These are phyloP conservation scores for Microcera coccophila DNA, from an alignment of 2,329 filamentous ascomycete genomes.

Conservation along the genomic window DNA sequence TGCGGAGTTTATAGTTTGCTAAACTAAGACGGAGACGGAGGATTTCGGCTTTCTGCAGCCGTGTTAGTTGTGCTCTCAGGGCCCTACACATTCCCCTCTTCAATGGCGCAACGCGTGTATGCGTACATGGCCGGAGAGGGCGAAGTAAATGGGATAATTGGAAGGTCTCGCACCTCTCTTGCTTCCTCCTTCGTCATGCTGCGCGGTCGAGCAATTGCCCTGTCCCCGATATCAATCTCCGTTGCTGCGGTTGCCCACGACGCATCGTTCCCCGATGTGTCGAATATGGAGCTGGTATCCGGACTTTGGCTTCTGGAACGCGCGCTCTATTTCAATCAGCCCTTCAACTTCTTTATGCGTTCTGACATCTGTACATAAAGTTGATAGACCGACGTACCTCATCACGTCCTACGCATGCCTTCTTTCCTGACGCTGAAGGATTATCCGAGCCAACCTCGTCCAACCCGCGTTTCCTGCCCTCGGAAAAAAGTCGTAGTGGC, in stretches of 20 bases:
- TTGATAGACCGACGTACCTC: conserved; percentile 32
- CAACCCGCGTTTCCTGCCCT: conserved; percentile 29
- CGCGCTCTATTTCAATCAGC: conserved; percentile 18
- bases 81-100: too few species aligned
- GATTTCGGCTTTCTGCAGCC: conserved; percentile 57
- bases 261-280: conserved; percentile 44
- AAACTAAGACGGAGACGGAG: conserved; percentile 66
- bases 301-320: conserved; percentile 35
- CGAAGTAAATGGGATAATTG: neutral
- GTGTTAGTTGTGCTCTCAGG: conserved; percentile 12
- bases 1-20: conserved; percentile 71
- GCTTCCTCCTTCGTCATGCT: conserved; percentile 50
- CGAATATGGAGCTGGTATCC: conserved; percentile 48
- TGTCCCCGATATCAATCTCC: conserved; percentile 39
- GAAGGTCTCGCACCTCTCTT: conserved; percentile 41
- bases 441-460: conserved; percentile 18
- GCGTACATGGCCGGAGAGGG: neutral
- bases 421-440: conserved; percentile 28
- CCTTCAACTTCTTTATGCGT: too few species aligned
- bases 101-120: too few species aligned
- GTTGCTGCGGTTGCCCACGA: conserved; percentile 48
- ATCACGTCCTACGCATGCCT: conserved; percentile 31
- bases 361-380: too few species aligned
- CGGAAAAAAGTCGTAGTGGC: conserved; percentile 21
- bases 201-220: conserved; percentile 6